Evolutionary conservation across 1,139 yeast genomes (phyloP), one percentile per base, ranked within the genome.

Genomic region (Debaryomyces udenii): DNA sequence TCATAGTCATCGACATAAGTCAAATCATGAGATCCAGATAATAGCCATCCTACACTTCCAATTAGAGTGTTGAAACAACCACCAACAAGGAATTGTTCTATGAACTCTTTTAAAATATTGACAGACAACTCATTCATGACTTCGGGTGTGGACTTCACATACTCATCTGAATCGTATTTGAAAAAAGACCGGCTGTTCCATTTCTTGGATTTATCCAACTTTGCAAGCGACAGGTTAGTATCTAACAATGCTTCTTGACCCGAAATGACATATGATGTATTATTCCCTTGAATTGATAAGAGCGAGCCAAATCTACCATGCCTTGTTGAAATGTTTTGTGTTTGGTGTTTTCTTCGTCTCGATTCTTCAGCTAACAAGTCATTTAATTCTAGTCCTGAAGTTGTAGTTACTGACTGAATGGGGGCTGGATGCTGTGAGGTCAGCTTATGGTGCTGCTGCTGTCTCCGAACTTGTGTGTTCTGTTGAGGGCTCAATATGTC

Each of bases 271-370:
- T 88, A 80, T 20, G 87, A 66, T 34, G 86, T 71, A 6, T 76
- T 78, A 44, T 76, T 73, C 42, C 77, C 78, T 45, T 83, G 80
- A 23, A 90, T 72, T 1, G 96, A 83, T 9, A 90, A 62, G 49
- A 91, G 68, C 0, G 98, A 83, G 1, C 99, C 99, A 66, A 93
- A 93, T 32, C 96, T 74, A 3, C 95, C 93, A 57, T 93, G 99
- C 40, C 99, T 75, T 0, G 91, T 78, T 1, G 86, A 79, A 3
- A 80, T 68, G 39, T 74, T 69, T 49, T 74, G 77, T 13, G 76
- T 70, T 31, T 79, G 79, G 14, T 64, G 61, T 36, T 67, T 71
- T 47, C 78, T 80, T 47, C 82, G 62, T 31, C 70, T 70, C 26
- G 72, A 68, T 57, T 89, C 97, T 38, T 75, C 73, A 3, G 68